Percentiles rank a stretch among this genome's conserved stretches.
Evolutionary conservation across 2,329 filamentous ascomycete genomes (phyloP).

Genomic region (Intubia oerlemansii): DNA sequence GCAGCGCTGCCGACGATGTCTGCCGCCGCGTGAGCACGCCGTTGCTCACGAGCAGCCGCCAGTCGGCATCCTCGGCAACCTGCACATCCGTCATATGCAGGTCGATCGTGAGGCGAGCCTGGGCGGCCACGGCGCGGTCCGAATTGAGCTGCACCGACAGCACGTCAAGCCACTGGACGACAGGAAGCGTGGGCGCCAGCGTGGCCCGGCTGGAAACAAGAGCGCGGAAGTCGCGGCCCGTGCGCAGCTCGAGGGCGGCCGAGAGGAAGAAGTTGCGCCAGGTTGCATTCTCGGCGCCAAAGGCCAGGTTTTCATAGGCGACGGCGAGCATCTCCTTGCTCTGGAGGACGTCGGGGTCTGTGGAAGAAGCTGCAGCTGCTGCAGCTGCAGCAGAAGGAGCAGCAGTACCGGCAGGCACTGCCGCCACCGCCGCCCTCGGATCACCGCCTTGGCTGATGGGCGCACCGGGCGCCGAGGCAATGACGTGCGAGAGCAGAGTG

Average conservation of each 20-base stretch:
- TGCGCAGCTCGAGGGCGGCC: conserved; percentile 3
- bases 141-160: conserved; percentile 1
- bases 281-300: conserved; percentile 2
- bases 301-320: conserved; percentile 3
- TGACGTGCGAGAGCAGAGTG: conserved; percentile 1
- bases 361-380: neutral
- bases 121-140: neutral
- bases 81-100: neutral
- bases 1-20: too few relatives aligned
- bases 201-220: conserved; percentile 1
- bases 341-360: neutral
- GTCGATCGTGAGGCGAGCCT: neutral
- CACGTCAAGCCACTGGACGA: conserved; percentile 1
- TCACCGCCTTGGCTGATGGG: too few relatives aligned
- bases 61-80: neutral
- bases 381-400: neutral
- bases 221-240: conserved; percentile 1
- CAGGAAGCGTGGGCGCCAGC: neutral
- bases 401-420: too few relatives aligned
- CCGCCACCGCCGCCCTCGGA: too few relatives aligned
- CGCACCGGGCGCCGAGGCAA: too few relatives aligned
- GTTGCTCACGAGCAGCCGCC: conserved; percentile 2
- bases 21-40: conserved; percentile 1
- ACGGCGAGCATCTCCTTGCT: conserved; percentile 2
- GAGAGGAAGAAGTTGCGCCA: conserved; percentile 4